Base-by-base conservation (phyloP, 495 filamentous ascomycete species). In the Aspergillus olivimuriae region DNA sequence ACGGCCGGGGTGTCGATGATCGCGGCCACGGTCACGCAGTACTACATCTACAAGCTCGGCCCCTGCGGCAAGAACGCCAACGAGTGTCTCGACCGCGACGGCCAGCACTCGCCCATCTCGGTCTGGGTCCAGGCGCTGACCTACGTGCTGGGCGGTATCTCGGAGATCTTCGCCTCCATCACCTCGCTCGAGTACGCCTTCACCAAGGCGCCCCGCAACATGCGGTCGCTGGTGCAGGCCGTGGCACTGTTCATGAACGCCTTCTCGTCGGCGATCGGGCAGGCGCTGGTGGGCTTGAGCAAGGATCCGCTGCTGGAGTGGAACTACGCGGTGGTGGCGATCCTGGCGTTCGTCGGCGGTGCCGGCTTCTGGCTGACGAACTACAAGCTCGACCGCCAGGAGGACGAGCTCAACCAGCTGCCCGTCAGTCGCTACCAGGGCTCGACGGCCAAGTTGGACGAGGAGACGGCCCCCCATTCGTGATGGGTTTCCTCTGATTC, bases 191-290 rank as follows among this genome's bases (percentile, higher is more conserved):
- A 84, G 56, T 88, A 89, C 46, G 87, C 86, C 4, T 89, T 80
- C 58, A 84, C 80, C 52, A 87, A 90, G 64, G 85, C 87, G 1
- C 87, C 87, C 5, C 73, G 69, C 47, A 87, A 82, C 61, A 87
- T 90, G 83, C 74, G 82, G 8, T 83, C 80, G 9, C 72, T 87
- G 24, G 80, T 89, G 17, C 80, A 80, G 52, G 75, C 81, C 4
- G 63, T 87, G 31, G 74, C 74, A 21, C 73, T 87, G 32, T 84
- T 88, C 62, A 81, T 77, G 63, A 81, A 74, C 33, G 86, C 85
- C 24, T 72, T 89, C 58, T 76, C 78, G 0, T 66, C 79, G 14
- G 83, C 84, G 14, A 69, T 90, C 34, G 81, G 80, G 7, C 74
- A 86, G 61, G 83, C 83, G 0, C 65, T 88, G n/a, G 73, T 79